phyloP scores from a whole-genome alignment of 177 flowering plant genomes.

The Vitis hybrid region DNA sequence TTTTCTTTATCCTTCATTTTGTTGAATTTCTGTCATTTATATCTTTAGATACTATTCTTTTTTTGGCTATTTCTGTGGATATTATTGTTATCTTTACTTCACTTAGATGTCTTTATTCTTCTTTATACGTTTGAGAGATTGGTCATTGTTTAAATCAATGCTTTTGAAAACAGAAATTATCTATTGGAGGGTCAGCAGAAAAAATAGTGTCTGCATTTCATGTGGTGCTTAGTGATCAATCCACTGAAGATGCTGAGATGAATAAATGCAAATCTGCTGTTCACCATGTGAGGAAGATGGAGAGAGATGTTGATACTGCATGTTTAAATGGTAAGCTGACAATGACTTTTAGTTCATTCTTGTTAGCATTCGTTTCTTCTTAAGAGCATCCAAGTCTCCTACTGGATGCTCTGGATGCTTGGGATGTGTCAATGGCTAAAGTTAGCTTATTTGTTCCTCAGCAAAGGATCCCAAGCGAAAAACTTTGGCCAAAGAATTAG shows the following conservation, averaged over 20 bases:
- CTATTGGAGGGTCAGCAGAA: conserved; percentile 80
- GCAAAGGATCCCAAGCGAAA: conserved; percentile 72
- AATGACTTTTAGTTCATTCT: neutral
- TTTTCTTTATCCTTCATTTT: neutral
- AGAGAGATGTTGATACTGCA: conserved; percentile 72
- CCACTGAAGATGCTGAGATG: conserved; percentile 70
- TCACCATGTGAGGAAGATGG: conserved; percentile 75
- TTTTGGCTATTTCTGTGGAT: neutral
- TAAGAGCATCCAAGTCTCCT: neutral
- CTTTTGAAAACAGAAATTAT: conserved; percentile 59
- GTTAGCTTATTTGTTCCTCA: conserved; percentile 24
- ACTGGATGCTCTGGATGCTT: neutral
- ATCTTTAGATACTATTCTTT: neutral
- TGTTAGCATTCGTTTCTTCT: neutral
- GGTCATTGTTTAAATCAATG: conserved; percentile 8
- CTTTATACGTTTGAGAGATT: neutral
- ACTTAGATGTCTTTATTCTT: neutral
- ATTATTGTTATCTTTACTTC: neutral
- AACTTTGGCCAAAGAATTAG: conserved; percentile 64
- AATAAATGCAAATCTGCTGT: conserved; percentile 77
- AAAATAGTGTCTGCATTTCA: conserved; percentile 91
- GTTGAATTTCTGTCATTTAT: neutral
- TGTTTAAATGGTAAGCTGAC: conserved; percentile 54
- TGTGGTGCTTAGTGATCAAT: conserved; percentile 62
- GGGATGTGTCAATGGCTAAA: conserved; percentile 2